Evolutionary conservation across 208 protist species (phyloP).

Genomic region (Trypanosoma avium): DNA sequence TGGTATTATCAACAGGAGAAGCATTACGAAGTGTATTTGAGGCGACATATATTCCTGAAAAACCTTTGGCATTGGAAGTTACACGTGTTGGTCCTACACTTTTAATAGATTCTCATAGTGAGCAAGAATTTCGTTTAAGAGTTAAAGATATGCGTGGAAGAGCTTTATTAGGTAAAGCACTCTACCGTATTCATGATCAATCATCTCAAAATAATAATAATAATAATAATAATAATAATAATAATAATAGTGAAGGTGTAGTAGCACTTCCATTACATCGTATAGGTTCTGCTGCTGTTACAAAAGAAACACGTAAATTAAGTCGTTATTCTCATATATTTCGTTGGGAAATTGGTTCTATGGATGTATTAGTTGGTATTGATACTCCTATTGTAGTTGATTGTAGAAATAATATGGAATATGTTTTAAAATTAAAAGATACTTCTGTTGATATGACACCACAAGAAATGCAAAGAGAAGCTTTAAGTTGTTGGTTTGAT

Average conservation of each 20-base stretch:
- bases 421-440: constrained; percentile 62
- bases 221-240: neutral
- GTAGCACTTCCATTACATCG: constrained; percentile 33
- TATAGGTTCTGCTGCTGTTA: constrained; percentile 28
- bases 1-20: constrained; percentile 70
- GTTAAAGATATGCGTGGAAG: constrained; percentile 58
- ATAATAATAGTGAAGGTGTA: constrained; percentile 13
- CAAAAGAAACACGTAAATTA: constrained; percentile 16
- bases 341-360: constrained; percentile 66
- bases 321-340: constrained; percentile 71
- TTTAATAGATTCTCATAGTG: constrained; percentile 54
- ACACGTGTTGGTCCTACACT: constrained; percentile 65
- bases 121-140: constrained; percentile 21
- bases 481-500: constrained; percentile 79
- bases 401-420: constrained; percentile 57
- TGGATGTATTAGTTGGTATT: constrained; percentile 77
- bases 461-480: constrained; percentile 46
- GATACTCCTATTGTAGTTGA: constrained; percentile 81
- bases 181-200: constrained; percentile 70
- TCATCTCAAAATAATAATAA: neutral
- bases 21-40: constrained; percentile 75
- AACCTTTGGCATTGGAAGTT: constrained; percentile 59
- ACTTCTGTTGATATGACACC: constrained; percentile 26
- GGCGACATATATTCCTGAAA: constrained; percentile 44
- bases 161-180: constrained; percentile 69